phyloP scores from a whole-genome alignment of 257 asterid species.

The Penstemon davidsonii region DNA sequence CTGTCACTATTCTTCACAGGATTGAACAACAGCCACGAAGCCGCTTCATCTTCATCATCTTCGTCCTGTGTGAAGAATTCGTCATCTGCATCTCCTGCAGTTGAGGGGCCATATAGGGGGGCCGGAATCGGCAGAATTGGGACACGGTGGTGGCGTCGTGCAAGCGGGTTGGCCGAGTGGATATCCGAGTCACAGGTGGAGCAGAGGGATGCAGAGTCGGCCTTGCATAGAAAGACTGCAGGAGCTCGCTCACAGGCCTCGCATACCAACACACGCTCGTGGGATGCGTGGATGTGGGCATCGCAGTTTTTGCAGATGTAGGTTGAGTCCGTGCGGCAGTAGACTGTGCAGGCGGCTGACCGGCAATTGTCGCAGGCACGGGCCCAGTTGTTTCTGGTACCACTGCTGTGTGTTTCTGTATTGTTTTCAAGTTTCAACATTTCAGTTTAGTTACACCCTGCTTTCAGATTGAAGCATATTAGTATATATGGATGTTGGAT shows the following conservation, averaged over 20 bases:
- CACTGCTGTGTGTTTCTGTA: not conserved
- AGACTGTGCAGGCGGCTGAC: conserved; percentile 46
- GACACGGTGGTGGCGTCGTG: conserved; percentile 62
- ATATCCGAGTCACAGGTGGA: conserved; percentile 57
- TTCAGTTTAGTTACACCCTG: not conserved
- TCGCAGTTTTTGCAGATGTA: conserved; percentile 62
- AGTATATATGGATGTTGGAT: not conserved
- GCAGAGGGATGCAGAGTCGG: conserved; percentile 68
- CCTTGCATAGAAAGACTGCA: conserved; percentile 58
- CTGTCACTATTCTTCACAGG: too few species aligned
- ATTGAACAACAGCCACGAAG: conserved; percentile 39
- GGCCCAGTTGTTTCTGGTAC: conserved; percentile 36
- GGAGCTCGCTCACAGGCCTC: conserved; percentile 66
- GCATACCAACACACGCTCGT: conserved; percentile 48
- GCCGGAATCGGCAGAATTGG: conserved; percentile 44
- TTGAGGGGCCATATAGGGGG: conserved; percentile 38
- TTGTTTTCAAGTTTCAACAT: conserved; percentile 25
- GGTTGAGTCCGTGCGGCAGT: conserved; percentile 60
- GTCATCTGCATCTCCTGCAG: conserved; percentile 18
- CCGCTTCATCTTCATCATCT: conserved; percentile 48
- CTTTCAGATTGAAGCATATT: not conserved
- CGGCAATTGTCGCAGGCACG: conserved; percentile 56
- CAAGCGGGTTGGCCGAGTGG: conserved; percentile 65
- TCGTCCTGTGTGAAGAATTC: conserved; percentile 8
- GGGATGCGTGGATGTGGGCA: conserved; percentile 49